Evolutionary conservation across 2,329 filamentous ascomycete species (phyloP).

Genomic region (Davidsoniella neocaledoniae): DNA sequence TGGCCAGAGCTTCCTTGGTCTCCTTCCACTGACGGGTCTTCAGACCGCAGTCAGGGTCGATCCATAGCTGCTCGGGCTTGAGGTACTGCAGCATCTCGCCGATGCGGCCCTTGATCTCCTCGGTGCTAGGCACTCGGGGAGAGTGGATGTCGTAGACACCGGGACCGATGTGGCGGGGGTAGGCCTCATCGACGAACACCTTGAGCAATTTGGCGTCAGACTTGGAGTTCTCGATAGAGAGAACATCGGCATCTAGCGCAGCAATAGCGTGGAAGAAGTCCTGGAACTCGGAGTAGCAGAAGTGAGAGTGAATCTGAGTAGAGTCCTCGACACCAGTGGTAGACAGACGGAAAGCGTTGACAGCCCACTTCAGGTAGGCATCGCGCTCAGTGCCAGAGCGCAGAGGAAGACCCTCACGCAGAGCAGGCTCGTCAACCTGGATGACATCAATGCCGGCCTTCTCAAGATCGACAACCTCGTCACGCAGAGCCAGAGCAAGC

Average conservation of each 20-base stretch:
- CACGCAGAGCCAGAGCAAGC: constrained; percentile 92
- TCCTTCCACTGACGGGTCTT: constrained; percentile 99
- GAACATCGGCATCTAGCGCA: constrained; percentile 90
- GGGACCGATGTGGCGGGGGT: constrained; percentile 95
- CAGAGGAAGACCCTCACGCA: constrained; percentile 97
- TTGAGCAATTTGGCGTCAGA: constrained; percentile 97
- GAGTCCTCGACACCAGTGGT: constrained; percentile 86
- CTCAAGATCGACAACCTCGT: constrained; percentile 97
- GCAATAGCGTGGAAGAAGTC: constrained; percentile 99
- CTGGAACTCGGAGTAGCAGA: constrained; percentile 99
- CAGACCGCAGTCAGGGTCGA: constrained; percentile 97
- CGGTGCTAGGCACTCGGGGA: constrained; percentile 86
- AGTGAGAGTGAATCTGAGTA: constrained; percentile 99
- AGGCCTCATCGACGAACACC: constrained; percentile 94
- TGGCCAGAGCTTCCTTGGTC: constrained; percentile 87
- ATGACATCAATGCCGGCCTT: constrained; percentile 93
- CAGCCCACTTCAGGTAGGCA: constrained; percentile 92
- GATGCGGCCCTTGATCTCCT: constrained; percentile 97
- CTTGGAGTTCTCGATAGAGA: constrained; percentile 99
- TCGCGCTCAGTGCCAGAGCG: constrained; percentile 87
- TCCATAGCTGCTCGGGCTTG: constrained; percentile 97
- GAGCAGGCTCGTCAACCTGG: constrained; percentile 97
- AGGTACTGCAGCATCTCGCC: constrained; percentile 96
- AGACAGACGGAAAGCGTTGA: constrained; percentile 93
- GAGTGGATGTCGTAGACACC: constrained; percentile 99